Evolutionary conservation across 2,329 filamentous ascomycete genomes (phyloP), one percentile per base, ranked within the genome.

Genomic region (Alternaria ventricosa): DNA sequence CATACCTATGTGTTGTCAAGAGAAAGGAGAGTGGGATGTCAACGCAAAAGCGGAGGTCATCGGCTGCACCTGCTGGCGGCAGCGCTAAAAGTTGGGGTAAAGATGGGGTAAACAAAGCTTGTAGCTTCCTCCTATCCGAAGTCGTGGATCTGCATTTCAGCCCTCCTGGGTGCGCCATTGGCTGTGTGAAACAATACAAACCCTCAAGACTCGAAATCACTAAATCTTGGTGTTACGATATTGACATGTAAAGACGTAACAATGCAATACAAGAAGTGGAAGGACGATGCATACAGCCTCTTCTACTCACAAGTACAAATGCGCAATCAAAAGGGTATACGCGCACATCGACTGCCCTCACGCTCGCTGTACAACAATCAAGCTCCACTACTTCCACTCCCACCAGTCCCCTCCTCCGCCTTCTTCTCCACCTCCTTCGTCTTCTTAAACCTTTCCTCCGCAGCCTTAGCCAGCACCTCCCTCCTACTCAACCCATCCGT

Each of bases 401-500:
- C 73, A 69, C 76, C 33, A 41, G 33, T 8, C 5, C 9, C 77
- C 66, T 74, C 74, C 62, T 75, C 76, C n/a, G n/a, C n/a, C n/a
- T n/a, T n/a, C 6, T 75, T 71, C 56, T 82, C 79, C 50, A 80
- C 78, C 68, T 82, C 80, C 65, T 80, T 82, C 70, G 84, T 79
- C 76, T 81, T 88, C 80, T 81, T 83, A 75, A 84, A 79, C 77
- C 83, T 88, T 79, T 92, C 89, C 79, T 94, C 91, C 0, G 90
- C 91, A 6, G 91, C 92, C 57, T 84, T 88, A 0, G 92, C 93
- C 57, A 96, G 83, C 36, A 93, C 87, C 72, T 96, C 92, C 60
- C 93, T 86, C 66, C 92, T 84, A 69, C 84, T 91, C 79, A 93
- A 75, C n/a, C 84, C 82, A 10, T 79, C 82, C n/a, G 68, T 44